A percentile compares a stretch with the other conserved stretches of the same genome.
phyloP scores from a whole-genome alignment of 305 asterid species.

The Fraxinus greggii region DNA sequence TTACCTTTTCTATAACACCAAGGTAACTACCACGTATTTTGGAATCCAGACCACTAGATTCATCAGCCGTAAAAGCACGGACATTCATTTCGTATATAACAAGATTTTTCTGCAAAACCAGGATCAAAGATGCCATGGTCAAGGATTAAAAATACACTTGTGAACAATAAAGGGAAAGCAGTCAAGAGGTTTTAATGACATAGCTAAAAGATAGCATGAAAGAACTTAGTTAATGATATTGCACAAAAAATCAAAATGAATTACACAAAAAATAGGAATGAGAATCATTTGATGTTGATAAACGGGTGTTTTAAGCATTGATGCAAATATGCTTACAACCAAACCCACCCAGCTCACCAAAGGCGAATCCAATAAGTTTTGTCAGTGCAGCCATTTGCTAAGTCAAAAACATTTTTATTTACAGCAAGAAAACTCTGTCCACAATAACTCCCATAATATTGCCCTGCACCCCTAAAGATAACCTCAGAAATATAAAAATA shows the following conservation, averaged over 20 bases:
- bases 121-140: constrained; percentile 4
- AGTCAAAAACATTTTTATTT: constrained; percentile 6
- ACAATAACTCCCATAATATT: not conserved
- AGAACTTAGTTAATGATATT: not conserved
- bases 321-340: not conserved
- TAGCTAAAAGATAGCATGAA: not conserved
- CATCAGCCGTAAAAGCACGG: constrained; percentile 89
- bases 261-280: not conserved
- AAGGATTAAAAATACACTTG: constrained; percentile 5
- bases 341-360: not conserved
- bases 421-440: not conserved
- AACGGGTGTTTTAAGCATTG: not conserved
- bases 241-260: not conserved
- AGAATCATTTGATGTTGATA: not conserved
- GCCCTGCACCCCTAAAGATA: not conserved
- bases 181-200: not conserved
- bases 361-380: constrained; percentile 4
- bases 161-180: not conserved
- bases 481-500: not conserved
- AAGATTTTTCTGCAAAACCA: constrained; percentile 76
- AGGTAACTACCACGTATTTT: constrained; percentile 83
- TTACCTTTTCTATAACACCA: constrained; percentile 91
- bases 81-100: constrained; percentile 95
- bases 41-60: constrained; percentile 76
- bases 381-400: not conserved